Percentiles rank a stretch among this genome's conserved stretches.
phyloP scores from a whole-genome alignment of 2,329 filamentous ascomycete species.

The Ophiostoma sp. region DNA sequence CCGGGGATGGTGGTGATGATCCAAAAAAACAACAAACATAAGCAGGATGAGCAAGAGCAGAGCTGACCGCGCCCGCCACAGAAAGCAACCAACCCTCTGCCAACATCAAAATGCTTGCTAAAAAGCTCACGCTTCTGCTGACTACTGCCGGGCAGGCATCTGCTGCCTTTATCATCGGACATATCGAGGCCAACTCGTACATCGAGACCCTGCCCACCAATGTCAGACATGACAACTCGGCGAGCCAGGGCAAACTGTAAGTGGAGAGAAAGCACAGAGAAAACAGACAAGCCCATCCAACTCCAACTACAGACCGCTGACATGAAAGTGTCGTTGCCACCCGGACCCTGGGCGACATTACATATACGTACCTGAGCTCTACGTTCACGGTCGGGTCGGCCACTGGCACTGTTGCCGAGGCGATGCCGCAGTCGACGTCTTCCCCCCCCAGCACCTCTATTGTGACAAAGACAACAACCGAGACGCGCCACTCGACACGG shows the following conservation, averaged over 20 bases:
- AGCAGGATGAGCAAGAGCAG: neutral
- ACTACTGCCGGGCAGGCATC: neutral
- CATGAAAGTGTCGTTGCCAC: neutral
- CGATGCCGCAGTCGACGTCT: neutral
- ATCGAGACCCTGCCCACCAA: neutral
- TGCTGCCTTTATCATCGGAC: neutral
- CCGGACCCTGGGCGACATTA: neutral
- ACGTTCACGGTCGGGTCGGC: neutral
- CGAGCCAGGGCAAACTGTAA: constrained; percentile 9
- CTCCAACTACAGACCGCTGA: neutral
- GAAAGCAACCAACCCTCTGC: neutral
- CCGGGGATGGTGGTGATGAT: neutral
- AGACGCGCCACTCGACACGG: neutral
- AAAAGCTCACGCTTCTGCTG: neutral
- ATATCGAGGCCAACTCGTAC: neutral
- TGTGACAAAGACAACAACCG: neutral
- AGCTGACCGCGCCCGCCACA: neutral
- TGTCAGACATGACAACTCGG: neutral
- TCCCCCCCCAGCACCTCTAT: neutral
- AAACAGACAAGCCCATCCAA: neutral
- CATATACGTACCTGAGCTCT: constrained; percentile 9
- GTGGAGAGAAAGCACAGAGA: neutral
- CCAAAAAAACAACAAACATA: neutral
- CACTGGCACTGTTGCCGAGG: neutral
- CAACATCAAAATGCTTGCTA: neutral